These are phyloP conservation scores for Selenicereus undatus DNA, from an alignment of 148 eudicot species.

Conservation along the genomic window DNA sequence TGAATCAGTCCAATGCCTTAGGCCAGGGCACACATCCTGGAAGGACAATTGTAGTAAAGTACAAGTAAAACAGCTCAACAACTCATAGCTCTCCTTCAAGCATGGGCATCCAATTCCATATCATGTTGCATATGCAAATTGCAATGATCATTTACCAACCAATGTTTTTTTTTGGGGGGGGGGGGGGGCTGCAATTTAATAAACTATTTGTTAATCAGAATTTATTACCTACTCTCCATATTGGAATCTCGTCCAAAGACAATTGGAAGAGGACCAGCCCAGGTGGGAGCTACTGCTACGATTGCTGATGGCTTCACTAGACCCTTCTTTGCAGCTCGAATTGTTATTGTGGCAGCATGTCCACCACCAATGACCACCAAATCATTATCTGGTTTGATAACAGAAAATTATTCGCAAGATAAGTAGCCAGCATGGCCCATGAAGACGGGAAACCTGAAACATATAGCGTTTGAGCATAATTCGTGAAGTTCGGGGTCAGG, in stretches of 20 bases:
- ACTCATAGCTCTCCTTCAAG: too few species aligned
- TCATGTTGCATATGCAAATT: neutral
- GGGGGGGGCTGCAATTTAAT: too few species aligned
- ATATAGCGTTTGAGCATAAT: neutral
- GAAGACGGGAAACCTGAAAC: neutral
- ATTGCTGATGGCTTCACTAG: constrained; percentile 76
- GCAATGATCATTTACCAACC: neutral
- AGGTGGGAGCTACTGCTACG: constrained; percentile 94
- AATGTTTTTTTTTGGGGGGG: too few species aligned
- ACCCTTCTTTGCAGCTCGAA: constrained; percentile 84
- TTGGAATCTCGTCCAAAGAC: constrained; percentile 87
- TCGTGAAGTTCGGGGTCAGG: neutral
- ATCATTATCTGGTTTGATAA: constrained; percentile 42
- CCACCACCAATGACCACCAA: constrained; percentile 91
- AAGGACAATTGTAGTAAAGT: too few species aligned
- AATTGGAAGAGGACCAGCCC: constrained; percentile 98
- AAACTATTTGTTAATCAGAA: neutral
- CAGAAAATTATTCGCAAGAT: constrained; percentile 12
- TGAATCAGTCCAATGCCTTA: too few species aligned
- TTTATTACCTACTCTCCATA: constrained; percentile 76
- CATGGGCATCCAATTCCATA: neutral
- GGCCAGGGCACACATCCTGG: too few species aligned
- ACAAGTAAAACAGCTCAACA: too few species aligned
- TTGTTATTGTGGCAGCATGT: constrained; percentile 82
- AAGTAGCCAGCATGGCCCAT: neutral